A percentile compares a stretch with the other conserved stretches of the same genome.
These are phyloP conservation scores for Simmondsia chinensis DNA, from an alignment of 148 eudicot genomes.

Conservation along the genomic window DNA sequence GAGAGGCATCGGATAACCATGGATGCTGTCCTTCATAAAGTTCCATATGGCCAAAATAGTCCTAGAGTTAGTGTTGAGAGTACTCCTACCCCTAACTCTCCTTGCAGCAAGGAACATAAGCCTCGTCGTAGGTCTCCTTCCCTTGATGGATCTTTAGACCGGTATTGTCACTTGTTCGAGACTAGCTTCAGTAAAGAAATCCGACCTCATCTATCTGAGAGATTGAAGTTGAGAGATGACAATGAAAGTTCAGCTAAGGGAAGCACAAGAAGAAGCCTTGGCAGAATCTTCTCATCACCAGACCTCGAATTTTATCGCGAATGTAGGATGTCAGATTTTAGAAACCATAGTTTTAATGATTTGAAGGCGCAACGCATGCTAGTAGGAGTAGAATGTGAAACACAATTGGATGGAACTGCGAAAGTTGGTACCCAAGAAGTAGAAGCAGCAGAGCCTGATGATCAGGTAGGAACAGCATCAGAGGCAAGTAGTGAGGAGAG, in stretches of 20 bases:
- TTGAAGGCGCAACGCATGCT: background rate
- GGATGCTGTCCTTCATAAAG: constrained; percentile 76
- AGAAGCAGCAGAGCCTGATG: no score
- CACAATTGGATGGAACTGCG: no score
- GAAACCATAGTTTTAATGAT: constrained; percentile 13
- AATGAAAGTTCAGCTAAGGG: constrained; percentile 9
- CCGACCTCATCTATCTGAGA: constrained; percentile 10
- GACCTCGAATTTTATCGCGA: constrained; percentile 46
- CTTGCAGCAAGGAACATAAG: constrained; percentile 1
- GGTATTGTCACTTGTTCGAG: constrained; percentile 36
- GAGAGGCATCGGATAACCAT: constrained; percentile 58
- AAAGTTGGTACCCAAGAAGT: no score
- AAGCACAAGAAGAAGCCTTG: constrained; percentile 11
- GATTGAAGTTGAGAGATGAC: constrained; percentile 21
- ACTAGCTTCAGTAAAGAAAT: constrained; percentile 20
- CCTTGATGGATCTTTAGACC: constrained; percentile 44
- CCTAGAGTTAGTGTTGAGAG: constrained; percentile 19
- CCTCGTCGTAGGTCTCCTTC: constrained; percentile 31
- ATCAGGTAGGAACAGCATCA: no score
- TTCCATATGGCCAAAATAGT: constrained; percentile 54
- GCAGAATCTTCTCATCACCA: constrained; percentile 67
- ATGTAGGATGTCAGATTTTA: no score
- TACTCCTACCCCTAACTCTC: constrained; percentile 1
- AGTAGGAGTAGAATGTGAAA: constrained; percentile 4
- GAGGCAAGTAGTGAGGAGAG: no score